phyloP scores from a whole-genome alignment of 371 early-diverging fungal species.

The Mucor racemosus region DNA sequence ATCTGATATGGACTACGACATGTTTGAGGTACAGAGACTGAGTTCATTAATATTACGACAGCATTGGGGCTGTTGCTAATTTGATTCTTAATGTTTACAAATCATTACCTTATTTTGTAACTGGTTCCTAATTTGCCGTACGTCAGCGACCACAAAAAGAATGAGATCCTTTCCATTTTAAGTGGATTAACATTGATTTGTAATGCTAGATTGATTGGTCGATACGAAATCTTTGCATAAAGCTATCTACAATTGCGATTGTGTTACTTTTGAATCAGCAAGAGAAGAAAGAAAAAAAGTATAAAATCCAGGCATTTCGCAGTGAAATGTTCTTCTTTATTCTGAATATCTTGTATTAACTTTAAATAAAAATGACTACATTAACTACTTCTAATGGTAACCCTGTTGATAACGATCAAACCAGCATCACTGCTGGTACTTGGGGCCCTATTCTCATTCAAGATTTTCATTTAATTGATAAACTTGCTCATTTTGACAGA shows the following conservation, averaged over 20 bases:
- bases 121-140: neutral
- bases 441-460: conserved; percentile 59
- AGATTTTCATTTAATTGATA: conserved; percentile 80
- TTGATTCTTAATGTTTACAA: neutral
- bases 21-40: too few relatives aligned
- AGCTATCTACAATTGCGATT: neutral
- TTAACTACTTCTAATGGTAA: conserved; percentile 61
- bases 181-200: neutral
- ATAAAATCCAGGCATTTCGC: neutral
- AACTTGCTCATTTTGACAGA: conserved; percentile 83
- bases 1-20: too few relatives aligned
- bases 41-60: too few relatives aligned
- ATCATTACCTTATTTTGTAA: neutral
- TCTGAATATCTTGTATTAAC: neutral
- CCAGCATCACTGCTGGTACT: conserved; percentile 63
- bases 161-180: neutral
- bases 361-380: conserved; percentile 10
- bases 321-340: neutral
- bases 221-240: neutral
- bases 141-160: neutral
- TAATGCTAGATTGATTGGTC: neutral
- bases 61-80: too few relatives aligned
- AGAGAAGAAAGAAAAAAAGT: neutral
- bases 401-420: conserved; percentile 71
- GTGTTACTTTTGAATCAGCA: neutral